Evolutionary conservation across 2,329 filamentous ascomycete genomes (phyloP).

Genomic region (Microcyclosporella mali): DNA sequence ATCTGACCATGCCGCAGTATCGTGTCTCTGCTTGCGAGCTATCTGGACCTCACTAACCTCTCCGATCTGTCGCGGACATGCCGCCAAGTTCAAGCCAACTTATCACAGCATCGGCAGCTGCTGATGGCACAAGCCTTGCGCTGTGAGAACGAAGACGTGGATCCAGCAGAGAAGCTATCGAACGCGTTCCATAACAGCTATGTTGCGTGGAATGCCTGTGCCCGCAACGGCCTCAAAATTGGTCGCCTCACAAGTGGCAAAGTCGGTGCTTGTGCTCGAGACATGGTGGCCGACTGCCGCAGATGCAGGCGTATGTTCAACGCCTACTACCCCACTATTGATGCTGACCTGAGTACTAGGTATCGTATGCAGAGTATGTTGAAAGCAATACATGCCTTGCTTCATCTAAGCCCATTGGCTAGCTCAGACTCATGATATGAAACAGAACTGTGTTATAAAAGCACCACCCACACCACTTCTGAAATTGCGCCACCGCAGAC

Average conservation of each 20-base stretch:
- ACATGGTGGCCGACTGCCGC: slow-evolving; percentile 79
- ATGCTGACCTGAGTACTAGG: too few species aligned
- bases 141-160: slow-evolving; percentile 63
- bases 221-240: slow-evolving; percentile 26
- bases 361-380: slow-evolving; percentile 70
- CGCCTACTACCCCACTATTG: too few species aligned
- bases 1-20: slow-evolving; percentile 51
- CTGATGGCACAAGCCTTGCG: slow-evolving; percentile 70
- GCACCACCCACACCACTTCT: slow-evolving; percentile 63
- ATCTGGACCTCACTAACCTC: slow-evolving; percentile 80
- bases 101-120: slow-evolving; percentile 70
- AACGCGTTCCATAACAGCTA: slow-evolving; percentile 30
- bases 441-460: slow-evolving; percentile 84
- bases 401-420: background rate
- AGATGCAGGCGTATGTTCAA: slow-evolving; percentile 51
- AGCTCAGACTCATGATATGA: slow-evolving; percentile 6
- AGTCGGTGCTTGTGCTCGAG: slow-evolving; percentile 72
- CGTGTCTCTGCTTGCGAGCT: slow-evolving; percentile 65
- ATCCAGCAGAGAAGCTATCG: slow-evolving; percentile 50
- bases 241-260: slow-evolving; percentile 55
- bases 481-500: slow-evolving; percentile 69
- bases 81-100: slow-evolving; percentile 67
- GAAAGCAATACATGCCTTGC: background rate
- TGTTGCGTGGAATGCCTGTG: slow-evolving; percentile 23
- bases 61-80: slow-evolving; percentile 78